Percentiles rank a stretch among this genome's conserved stretches.
phyloP scores from a whole-genome alignment of 2,329 filamentous ascomycete genomes.

The Ophiostoma angusticollis region DNA sequence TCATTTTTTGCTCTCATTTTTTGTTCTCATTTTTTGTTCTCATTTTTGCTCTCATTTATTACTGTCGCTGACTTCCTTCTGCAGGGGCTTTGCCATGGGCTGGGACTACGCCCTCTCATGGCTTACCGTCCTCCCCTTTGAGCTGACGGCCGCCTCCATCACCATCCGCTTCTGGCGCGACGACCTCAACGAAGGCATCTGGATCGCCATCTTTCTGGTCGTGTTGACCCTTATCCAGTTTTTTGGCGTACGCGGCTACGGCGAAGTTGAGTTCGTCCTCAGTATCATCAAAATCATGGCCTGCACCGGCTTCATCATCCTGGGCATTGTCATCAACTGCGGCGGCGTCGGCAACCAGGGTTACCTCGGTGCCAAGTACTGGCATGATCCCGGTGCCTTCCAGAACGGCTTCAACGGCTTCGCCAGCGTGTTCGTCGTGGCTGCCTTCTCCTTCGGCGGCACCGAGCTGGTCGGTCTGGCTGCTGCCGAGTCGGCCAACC shows the following conservation, averaged over 20 bases:
- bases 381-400: slow-evolving; percentile 44
- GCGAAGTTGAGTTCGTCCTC: slow-evolving; percentile 46
- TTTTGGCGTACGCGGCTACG: slow-evolving; percentile 45
- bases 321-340: slow-evolving; percentile 46
- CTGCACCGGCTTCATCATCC: slow-evolving; percentile 50
- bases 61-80: not conserved
- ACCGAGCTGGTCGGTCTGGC: slow-evolving; percentile 41
- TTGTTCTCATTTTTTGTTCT: not conserved
- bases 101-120: slow-evolving; percentile 40
- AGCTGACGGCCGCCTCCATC: slow-evolving; percentile 39
- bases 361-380: slow-evolving; percentile 49
- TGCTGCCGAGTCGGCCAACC: slow-evolving; percentile 37
- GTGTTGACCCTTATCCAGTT: slow-evolving; percentile 38
- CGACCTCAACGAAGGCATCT: slow-evolving; percentile 38
- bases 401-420: slow-evolving; percentile 38
- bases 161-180: slow-evolving; percentile 42
- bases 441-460: slow-evolving; percentile 38
- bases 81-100: slow-evolving; percentile 38
- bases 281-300: slow-evolving; percentile 45
- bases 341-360: slow-evolving; percentile 43
- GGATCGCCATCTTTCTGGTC: slow-evolving; percentile 43
- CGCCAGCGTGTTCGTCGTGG: slow-evolving; percentile 37
- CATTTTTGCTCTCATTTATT: no score
- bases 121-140: slow-evolving; percentile 38
- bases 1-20: not conserved